phyloP scores from a whole-genome alignment of 2,329 filamentous ascomycete species.

The Paraphoma sp. region DNA sequence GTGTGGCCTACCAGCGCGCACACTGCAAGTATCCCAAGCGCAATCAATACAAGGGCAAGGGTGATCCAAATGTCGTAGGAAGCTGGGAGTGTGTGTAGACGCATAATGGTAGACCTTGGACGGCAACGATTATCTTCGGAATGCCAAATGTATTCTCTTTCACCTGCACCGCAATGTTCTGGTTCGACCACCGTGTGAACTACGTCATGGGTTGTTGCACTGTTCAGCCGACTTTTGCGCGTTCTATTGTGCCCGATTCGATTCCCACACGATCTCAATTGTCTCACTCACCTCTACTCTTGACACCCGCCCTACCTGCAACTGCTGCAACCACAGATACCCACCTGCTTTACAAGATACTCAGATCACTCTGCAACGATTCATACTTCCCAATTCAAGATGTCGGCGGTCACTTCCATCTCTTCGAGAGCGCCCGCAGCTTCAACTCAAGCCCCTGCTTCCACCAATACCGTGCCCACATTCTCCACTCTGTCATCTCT shows the following conservation, averaged over 20 bases:
- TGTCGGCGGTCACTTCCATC: background rate
- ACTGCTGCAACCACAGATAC: background rate
- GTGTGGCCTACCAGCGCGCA: slow-evolving; percentile 40
- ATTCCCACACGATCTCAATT: no score
- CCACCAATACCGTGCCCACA: background rate
- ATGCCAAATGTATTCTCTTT: no score
- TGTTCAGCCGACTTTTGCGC: no score
- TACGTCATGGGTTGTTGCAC: no score
- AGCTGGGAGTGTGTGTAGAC: slow-evolving; percentile 42
- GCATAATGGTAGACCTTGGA: no score
- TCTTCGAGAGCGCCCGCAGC: background rate
- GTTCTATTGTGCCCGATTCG: no score
- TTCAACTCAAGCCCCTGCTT: background rate
- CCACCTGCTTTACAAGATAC: no score
- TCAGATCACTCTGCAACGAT: background rate
- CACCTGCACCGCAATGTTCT: no score
- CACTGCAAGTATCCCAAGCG: slow-evolving; percentile 48
- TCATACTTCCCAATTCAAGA: background rate
- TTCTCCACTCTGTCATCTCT: background rate
- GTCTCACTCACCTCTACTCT: no score
- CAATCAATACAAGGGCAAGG: slow-evolving; percentile 42
- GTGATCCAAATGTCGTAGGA: slow-evolving; percentile 33
- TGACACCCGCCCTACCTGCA: background rate
- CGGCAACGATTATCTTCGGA: no score
- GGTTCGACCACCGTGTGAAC: no score